Conservation (phyloP, 306 rosid species). For the Notholithocarpus densiflorus region DNA sequence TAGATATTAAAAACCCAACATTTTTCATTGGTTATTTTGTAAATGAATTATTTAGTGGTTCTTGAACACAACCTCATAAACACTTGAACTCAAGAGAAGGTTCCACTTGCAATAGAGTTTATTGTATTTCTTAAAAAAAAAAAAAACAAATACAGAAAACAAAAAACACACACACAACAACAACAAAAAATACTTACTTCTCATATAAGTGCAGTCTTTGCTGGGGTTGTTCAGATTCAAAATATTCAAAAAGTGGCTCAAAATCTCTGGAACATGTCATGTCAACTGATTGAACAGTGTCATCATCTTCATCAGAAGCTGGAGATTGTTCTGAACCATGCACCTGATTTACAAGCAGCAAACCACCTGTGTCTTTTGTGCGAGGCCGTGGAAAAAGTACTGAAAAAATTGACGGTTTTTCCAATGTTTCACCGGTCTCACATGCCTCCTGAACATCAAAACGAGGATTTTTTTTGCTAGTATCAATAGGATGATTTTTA, state of each 20-base stretch:
- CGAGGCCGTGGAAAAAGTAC: constrained; percentile 39
- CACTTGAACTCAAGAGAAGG: no score
- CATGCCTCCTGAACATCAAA: constrained; percentile 28
- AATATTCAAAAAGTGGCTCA: constrained; percentile 80
- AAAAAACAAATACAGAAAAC: background rate
- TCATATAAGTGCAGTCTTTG: constrained; percentile 67
- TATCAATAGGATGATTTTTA: constrained; percentile 12
- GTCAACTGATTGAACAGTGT: constrained; percentile 28
- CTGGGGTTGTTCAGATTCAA: constrained; percentile 78
- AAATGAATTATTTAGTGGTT: background rate
- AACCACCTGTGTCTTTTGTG: constrained; percentile 26
- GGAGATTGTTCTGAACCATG: constrained; percentile 29
- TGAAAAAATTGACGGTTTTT: constrained; percentile 41
- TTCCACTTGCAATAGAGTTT: no score
- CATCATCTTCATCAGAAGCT: constrained; percentile 17
- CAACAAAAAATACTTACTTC: constrained; percentile 44
- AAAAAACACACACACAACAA: constrained; percentile 7
- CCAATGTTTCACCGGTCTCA: constrained; percentile 23
- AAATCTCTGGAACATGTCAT: constrained; percentile 33
- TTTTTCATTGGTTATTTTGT: background rate
- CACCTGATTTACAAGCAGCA: constrained; percentile 12
- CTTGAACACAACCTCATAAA: background rate
- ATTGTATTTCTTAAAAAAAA: background rate
- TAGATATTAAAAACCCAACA: background rate
- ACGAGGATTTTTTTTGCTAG: constrained; percentile 10